Evolutionary conservation across 208 protist species (phyloP).

Genomic region (Leishmania tarentolae): DNA sequence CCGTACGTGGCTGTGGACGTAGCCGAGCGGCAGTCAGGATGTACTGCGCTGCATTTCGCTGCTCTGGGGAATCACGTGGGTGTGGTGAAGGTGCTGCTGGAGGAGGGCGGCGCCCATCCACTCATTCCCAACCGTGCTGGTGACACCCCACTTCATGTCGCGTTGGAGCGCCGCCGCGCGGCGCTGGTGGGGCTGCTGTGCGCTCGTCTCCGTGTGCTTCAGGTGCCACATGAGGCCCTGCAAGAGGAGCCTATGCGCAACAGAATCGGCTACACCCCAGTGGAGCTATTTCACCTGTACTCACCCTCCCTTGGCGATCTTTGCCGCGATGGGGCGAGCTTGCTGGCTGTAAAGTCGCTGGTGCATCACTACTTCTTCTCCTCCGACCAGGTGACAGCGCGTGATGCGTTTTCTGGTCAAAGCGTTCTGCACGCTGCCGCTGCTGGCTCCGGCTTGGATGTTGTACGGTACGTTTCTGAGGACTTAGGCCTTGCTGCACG

Average conservation of each 20-base stretch:
- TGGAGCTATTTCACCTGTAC: conserved; percentile 57
- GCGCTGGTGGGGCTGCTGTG: conserved; percentile 61
- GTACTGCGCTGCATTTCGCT: conserved; percentile 74
- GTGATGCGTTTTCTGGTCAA: conserved; percentile 39
- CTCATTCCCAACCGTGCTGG: conserved; percentile 31
- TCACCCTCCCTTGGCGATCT: conserved; percentile 67
- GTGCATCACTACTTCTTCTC: conserved; percentile 76
- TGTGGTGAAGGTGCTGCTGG: conserved; percentile 50
- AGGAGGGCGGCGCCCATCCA: conserved; percentile 40
- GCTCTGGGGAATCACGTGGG: conserved; percentile 41
- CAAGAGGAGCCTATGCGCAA: conserved; percentile 38
- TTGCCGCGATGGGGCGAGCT: conserved; percentile 52
- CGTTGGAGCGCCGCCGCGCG: conserved; percentile 51
- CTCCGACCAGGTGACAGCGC: conserved; percentile 26
- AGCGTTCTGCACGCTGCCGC: conserved; percentile 59
- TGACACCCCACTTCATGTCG: conserved; percentile 72
- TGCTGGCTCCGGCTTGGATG: conserved; percentile 36
- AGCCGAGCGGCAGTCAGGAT: conserved; percentile 42
- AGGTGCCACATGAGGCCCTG: conserved; percentile 19
- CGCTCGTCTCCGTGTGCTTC: conserved; percentile 40
- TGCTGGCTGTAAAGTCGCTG: conserved; percentile 50
- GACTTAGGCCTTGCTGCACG: conserved; percentile 37
- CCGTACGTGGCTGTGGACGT: conserved; percentile 60
- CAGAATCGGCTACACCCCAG: conserved; percentile 50
- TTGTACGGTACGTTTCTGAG: conserved; percentile 58